phyloP scores from a whole-genome alignment of 768 basidiomycete species.

The Symmetrospora coprosmae region DNA sequence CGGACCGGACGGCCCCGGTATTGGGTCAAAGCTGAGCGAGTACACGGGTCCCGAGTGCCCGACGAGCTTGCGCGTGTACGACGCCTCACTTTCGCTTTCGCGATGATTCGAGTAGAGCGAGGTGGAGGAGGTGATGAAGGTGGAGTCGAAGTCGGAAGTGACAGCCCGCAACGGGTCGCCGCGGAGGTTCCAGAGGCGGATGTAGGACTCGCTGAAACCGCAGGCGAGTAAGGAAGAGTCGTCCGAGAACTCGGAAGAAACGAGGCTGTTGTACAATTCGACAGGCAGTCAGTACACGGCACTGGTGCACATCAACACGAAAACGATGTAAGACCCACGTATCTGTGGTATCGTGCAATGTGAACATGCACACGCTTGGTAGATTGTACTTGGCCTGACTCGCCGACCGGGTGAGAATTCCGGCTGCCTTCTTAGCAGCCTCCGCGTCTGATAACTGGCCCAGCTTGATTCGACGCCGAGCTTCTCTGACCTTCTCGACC shows the following conservation, averaged over 20 bases:
- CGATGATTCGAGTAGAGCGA: slow-evolving; percentile 38
- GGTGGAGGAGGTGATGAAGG: slow-evolving; percentile 57
- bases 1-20: slow-evolving; percentile 67
- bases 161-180: slow-evolving; percentile 70
- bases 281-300: background rate
- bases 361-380: slow-evolving; percentile 80
- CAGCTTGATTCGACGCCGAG: slow-evolving; percentile 75
- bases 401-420: slow-evolving; percentile 37
- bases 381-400: slow-evolving; percentile 30
- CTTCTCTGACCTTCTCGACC: slow-evolving; percentile 74
- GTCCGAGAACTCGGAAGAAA: slow-evolving; percentile 73
- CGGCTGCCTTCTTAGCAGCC: slow-evolving; percentile 39
- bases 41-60: slow-evolving; percentile 97
- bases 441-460: slow-evolving; percentile 47
- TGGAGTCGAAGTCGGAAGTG: slow-evolving; percentile 58
- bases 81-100: slow-evolving; percentile 52
- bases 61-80: slow-evolving; percentile 75
- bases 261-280: slow-evolving; percentile 45
- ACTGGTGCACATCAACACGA: background rate
- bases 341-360: slow-evolving; percentile 85
- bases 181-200: slow-evolving; percentile 85
- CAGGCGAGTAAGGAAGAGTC: slow-evolving; percentile 86
- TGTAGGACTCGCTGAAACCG: slow-evolving; percentile 89
- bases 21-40: slow-evolving; percentile 80
- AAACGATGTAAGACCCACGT: slow-evolving; percentile 51